These are phyloP conservation scores for Massarina eburnea DNA, from an alignment of 2,329 filamentous ascomycete genomes.

Conservation along the genomic window DNA sequence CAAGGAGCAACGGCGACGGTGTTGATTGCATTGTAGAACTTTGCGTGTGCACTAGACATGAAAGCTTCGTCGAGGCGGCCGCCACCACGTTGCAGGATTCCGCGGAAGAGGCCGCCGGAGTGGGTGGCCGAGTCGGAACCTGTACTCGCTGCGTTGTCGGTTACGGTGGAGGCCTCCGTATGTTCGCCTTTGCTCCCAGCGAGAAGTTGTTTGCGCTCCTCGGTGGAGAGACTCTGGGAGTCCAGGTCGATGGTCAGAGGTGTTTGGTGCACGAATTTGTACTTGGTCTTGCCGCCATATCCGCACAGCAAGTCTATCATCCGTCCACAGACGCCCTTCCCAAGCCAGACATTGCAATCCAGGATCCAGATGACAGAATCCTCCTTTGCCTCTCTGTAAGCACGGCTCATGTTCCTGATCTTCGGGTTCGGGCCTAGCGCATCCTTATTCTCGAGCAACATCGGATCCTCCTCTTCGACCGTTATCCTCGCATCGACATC, in stretches of 20 bases:
- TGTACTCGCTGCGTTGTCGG: constrained; percentile 30
- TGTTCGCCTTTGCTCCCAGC: constrained; percentile 19
- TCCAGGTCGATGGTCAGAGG: constrained; percentile 79
- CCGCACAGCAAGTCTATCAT: constrained; percentile 90
- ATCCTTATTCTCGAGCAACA: constrained; percentile 59
- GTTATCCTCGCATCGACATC: constrained; percentile 70
- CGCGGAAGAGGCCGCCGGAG: constrained; percentile 22
- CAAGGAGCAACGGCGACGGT: constrained; percentile 88
- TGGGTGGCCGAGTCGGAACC: constrained; percentile 27
- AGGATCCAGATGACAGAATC: constrained; percentile 86
- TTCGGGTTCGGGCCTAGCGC: constrained; percentile 93
- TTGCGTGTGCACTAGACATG: constrained; percentile 89
- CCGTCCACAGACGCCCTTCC: constrained; percentile 73
- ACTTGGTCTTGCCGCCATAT: constrained; percentile 54
- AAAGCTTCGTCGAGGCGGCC: constrained; percentile 92
- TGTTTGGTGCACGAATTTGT: constrained; percentile 94
- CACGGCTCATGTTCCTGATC: constrained; percentile 92
- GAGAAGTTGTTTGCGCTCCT: constrained; percentile 36
- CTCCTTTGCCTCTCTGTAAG: constrained; percentile 81
- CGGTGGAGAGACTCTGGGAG: constrained; percentile 26
- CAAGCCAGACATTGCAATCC: constrained; percentile 96
- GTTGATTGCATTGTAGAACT: constrained; percentile 98
- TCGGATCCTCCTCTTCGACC: constrained; percentile 79
- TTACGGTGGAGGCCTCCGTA: constrained; percentile 12
- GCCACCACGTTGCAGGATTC: constrained; percentile 58